Conservation (phyloP, 495 filamentous ascomycete genomes). For the Aspergillus haitiensis region DNA sequence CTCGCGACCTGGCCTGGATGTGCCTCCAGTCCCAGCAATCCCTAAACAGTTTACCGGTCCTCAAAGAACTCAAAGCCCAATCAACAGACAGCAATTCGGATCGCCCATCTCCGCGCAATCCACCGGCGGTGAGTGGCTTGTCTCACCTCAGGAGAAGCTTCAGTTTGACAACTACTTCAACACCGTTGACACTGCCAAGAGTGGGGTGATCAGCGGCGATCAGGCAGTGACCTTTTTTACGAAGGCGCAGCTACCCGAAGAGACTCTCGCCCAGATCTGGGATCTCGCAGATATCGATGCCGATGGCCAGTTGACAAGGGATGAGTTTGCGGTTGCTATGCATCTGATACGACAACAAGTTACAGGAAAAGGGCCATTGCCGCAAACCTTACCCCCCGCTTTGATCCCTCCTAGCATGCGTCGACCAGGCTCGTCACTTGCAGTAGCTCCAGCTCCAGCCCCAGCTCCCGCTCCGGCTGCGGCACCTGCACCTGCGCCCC, state of each 20-base stretch:
- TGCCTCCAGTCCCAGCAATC: slow-evolving; percentile 57
- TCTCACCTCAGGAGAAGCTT: slow-evolving; percentile 78
- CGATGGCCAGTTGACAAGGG: slow-evolving; percentile 76
- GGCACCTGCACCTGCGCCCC: slow-evolving; percentile 46
- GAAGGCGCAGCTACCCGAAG: slow-evolving; percentile 85
- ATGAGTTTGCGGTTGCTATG: slow-evolving; percentile 98
- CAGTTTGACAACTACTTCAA: slow-evolving; percentile 83
- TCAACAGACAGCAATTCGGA: slow-evolving; percentile 59
- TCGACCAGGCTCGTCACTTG: slow-evolving; percentile 51
- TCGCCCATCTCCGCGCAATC: slow-evolving; percentile 58
- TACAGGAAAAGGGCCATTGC: slow-evolving; percentile 66
- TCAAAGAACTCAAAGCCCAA: slow-evolving; percentile 68
- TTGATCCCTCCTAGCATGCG: slow-evolving; percentile 90
- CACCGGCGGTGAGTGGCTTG: slow-evolving; percentile 75
- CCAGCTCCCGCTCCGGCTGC: slow-evolving; percentile 50
- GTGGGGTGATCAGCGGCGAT: slow-evolving; percentile 84
- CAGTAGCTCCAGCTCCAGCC: slow-evolving; percentile 30
- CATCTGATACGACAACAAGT: slow-evolving; percentile 90
- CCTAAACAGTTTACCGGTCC: slow-evolving; percentile 72
- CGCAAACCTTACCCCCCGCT: slow-evolving; percentile 71
- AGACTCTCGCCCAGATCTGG: slow-evolving; percentile 93
- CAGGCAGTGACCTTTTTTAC: slow-evolving; percentile 95
- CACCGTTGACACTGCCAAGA: slow-evolving; percentile 73
- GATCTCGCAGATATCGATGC: slow-evolving; percentile 93
- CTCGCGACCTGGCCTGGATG: slow-evolving; percentile 43